Conservation (phyloP, 441 rosid genomes). For the Gossypium aridum region DNA sequence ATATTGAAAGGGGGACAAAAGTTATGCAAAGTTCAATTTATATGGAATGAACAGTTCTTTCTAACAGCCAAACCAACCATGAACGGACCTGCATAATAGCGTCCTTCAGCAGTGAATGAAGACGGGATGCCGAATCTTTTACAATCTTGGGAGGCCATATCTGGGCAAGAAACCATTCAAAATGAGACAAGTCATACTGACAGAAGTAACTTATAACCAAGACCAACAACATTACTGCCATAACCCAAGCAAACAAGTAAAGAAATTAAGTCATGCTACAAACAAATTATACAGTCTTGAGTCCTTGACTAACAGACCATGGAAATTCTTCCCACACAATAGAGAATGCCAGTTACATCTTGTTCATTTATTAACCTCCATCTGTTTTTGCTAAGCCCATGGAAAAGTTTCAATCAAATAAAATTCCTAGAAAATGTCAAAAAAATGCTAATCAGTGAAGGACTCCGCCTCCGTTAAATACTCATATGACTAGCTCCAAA, state of each 20-base stretch:
- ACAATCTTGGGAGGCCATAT: conserved; percentile 98
- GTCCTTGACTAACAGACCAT: conserved; percentile 1
- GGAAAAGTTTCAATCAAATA: not conserved
- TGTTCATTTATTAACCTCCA: not conserved
- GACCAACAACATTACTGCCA: not conserved
- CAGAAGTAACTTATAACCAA: not conserved
- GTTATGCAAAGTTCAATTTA: not conserved
- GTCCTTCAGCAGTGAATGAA: conserved; percentile 83
- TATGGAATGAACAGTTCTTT: conserved; percentile 7
- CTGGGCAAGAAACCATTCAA: conserved; percentile 35
- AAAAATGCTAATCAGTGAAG: not conserved
- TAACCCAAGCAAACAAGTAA: not conserved
- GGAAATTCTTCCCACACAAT: not conserved
- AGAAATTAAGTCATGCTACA: not conserved
- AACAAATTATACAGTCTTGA: not conserved
- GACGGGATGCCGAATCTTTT: conserved; percentile 85
- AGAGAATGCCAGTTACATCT: not conserved
- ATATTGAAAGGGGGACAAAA: not conserved
- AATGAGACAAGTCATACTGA: not conserved
- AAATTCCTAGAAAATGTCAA: not conserved
- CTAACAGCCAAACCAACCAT: conserved; percentile 4
- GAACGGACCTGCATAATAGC: conserved; percentile 70
- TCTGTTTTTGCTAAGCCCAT: not conserved
- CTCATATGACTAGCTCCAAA: not conserved
- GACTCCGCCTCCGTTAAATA: not conserved